Conservation (phyloP, 148 eudicot species). For the Cornus suecica region DNA sequence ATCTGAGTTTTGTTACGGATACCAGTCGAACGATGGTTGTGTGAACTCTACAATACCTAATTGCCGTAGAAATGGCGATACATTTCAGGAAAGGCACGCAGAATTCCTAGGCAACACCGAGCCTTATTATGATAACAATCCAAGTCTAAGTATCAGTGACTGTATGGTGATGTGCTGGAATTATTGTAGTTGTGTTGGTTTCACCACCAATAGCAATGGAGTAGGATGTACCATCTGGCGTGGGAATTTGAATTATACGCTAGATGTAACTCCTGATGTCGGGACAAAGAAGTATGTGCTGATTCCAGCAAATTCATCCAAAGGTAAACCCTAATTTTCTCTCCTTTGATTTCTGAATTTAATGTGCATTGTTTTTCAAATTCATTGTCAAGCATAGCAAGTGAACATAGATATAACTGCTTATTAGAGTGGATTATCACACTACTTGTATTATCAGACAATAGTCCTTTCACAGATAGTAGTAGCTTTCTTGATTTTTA, state of each 20-base stretch:
- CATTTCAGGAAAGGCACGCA: neutral
- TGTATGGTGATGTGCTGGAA: slow-evolving; percentile 27
- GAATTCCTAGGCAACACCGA: neutral
- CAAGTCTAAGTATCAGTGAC: slow-evolving; percentile 25
- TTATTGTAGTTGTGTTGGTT: slow-evolving; percentile 22
- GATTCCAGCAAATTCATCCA: slow-evolving; percentile 3
- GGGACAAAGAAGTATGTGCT: neutral
- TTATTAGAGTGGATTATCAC: no score
- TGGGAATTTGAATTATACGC: slow-evolving; percentile 9
- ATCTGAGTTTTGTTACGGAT: slow-evolving; percentile 10
- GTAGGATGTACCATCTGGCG: neutral
- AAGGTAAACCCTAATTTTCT: slow-evolving; percentile 10
- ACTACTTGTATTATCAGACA: no score
- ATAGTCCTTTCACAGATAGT: neutral
- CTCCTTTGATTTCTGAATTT: neutral
- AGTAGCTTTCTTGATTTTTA: neutral
- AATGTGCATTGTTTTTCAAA: neutral
- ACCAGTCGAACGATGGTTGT: slow-evolving; percentile 4
- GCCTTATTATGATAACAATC: neutral
- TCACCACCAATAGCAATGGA: neutral
- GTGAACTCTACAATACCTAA: neutral
- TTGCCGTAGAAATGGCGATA: slow-evolving; percentile 4
- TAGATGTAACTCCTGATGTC: neutral
- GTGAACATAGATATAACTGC: no score
- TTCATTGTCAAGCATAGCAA: no score